phyloP scores from a whole-genome alignment of 495 filamentous ascomycete genomes.

The Lophium mytilinum region DNA sequence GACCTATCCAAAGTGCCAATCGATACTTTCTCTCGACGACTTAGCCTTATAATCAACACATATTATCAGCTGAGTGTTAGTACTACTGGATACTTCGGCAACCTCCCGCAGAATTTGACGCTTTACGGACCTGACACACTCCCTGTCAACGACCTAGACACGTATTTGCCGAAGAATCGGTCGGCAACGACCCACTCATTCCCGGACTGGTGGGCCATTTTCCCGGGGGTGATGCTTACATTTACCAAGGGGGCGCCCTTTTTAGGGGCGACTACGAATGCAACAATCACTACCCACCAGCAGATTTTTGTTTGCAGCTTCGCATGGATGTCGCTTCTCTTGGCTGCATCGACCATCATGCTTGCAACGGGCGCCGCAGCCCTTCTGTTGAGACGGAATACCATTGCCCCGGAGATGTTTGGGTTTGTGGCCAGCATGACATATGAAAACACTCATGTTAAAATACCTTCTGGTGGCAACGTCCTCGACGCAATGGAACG shows the following conservation, averaged over 20 bases:
- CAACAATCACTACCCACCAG: background rate
- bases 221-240: background rate
- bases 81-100: conserved; percentile 10
- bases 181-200: conserved; percentile 6
- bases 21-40: conserved; percentile 11
- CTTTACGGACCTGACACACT: conserved; percentile 22
- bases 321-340: conserved; percentile 15
- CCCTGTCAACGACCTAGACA: conserved; percentile 11
- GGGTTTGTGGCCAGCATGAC: conserved; percentile 26
- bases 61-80: conserved; percentile 16
- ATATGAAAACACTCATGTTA: conserved; percentile 21
- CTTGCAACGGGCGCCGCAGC: conserved; percentile 7
- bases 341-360: conserved; percentile 9
- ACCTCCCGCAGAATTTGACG: conserved; percentile 13
- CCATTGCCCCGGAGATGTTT: conserved; percentile 21
- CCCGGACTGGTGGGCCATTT: conserved; percentile 4
- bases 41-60: conserved; percentile 19
- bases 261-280: conserved; percentile 18
- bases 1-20: conserved; percentile 7
- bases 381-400: conserved; percentile 11
- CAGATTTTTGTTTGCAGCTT: conserved; percentile 19
- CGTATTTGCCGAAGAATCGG: conserved; percentile 10
- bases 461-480: conserved; percentile 11
- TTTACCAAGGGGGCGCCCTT: conserved; percentile 7
- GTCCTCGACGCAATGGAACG: conserved; percentile 22